Conservation (phyloP, 768 basidiomycete species). For the Auriscalpium microsporum region DNA sequence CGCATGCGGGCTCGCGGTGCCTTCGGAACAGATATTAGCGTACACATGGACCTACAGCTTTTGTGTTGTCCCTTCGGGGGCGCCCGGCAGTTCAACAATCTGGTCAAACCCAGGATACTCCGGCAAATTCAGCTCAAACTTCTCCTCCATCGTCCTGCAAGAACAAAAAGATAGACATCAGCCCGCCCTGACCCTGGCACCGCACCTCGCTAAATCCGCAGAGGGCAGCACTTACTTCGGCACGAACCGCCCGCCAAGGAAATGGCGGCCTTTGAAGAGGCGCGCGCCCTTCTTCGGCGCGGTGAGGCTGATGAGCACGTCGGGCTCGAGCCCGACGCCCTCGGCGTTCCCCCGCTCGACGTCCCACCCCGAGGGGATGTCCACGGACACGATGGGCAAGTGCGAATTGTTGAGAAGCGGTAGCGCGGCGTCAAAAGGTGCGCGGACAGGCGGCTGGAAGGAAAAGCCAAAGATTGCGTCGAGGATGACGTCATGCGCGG, state of each 20-base stretch:
- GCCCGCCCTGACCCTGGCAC: not conserved
- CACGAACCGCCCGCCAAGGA: slow-evolving; percentile 90
- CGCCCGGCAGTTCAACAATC: slow-evolving; percentile 63
- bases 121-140: slow-evolving; percentile 73
- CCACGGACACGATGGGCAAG: slow-evolving; percentile 86
- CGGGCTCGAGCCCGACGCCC: slow-evolving; percentile 55
- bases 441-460: slow-evolving; percentile 82
- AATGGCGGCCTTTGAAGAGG: slow-evolving; percentile 74
- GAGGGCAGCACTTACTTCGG: slow-evolving; percentile 51
- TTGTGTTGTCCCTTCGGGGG: slow-evolving; percentile 5
- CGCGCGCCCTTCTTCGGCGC: slow-evolving; percentile 88
- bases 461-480: slow-evolving; percentile 99
- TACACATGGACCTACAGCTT: slow-evolving; percentile 6
- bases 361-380: slow-evolving; percentile 97
- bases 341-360: slow-evolving; percentile 67
- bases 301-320: slow-evolving; percentile 83
- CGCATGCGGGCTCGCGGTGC: too few relatives aligned
- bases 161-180: not conserved
- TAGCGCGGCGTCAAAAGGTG: slow-evolving; percentile 78
- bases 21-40: too few relatives aligned
- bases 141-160: slow-evolving; percentile 59
- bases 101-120: slow-evolving; percentile 72
- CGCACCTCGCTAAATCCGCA: not conserved
- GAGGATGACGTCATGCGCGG: slow-evolving; percentile 70
- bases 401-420: slow-evolving; percentile 51